Percentiles rank a stretch among this genome's conserved stretches.
These are phyloP conservation scores for Penicillium subrubescens DNA, from an alignment of 495 filamentous ascomycete genomes.

Conservation along the genomic window DNA sequence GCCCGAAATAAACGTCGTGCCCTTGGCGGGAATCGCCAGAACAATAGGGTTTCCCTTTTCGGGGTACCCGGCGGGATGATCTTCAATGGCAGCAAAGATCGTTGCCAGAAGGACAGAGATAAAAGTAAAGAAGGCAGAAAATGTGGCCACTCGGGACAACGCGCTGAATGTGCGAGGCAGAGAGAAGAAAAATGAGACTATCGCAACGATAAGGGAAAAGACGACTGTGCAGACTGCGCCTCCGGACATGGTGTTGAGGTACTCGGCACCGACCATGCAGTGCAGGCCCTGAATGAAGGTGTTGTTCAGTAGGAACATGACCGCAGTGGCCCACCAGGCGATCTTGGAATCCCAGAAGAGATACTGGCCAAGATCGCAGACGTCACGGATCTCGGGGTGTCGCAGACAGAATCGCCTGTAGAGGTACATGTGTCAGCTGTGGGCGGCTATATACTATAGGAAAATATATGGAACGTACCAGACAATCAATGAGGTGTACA, in stretches of 20 bases:
- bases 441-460: background rate
- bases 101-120: conserved; percentile 79
- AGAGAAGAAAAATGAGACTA: conserved; percentile 74
- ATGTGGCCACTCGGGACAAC: conserved; percentile 72
- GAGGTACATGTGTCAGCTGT: background rate
- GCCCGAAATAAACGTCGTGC: conserved; percentile 77
- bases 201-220: conserved; percentile 67
- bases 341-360: conserved; percentile 77
- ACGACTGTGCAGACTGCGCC: conserved; percentile 69
- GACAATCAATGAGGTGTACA: conserved; percentile 82
- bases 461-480: conserved; percentile 54
- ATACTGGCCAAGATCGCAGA: conserved; percentile 89
- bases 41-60: conserved; percentile 61
- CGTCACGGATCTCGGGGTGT: conserved; percentile 84
- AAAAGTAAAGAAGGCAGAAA: conserved; percentile 82
- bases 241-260: conserved; percentile 79
- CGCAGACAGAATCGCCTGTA: conserved; percentile 78
- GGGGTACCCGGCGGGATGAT: conserved; percentile 63
- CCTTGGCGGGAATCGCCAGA: conserved; percentile 61
- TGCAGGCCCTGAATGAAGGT: conserved; percentile 86
- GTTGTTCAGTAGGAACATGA: conserved; percentile 91
- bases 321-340: conserved; percentile 81
- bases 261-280: conserved; percentile 76
- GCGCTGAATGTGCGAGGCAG: conserved; percentile 79
- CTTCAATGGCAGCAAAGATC: conserved; percentile 74